A percentile compares a stretch with the other conserved stretches of the same genome.
Evolutionary conservation across 768 basidiomycete genomes (phyloP).

Genomic region (Rhodotorula sphaerocarpa): DNA sequence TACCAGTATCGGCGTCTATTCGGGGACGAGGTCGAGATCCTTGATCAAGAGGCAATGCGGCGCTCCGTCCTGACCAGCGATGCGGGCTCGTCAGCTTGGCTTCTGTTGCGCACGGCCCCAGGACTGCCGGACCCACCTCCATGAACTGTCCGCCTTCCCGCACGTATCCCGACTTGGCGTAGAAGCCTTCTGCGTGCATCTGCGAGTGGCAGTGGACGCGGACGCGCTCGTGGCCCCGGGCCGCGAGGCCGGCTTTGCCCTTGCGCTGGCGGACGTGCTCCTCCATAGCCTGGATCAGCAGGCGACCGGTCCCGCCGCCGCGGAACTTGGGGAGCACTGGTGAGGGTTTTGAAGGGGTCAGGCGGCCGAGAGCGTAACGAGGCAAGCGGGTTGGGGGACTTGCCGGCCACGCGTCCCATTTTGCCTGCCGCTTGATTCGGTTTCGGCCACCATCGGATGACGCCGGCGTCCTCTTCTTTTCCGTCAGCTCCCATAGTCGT

Average conservation of each 20-base stretch:
- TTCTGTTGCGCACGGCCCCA: background rate
- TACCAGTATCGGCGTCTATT: no score
- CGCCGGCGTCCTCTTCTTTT: conserved; percentile 10
- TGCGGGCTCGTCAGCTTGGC: background rate
- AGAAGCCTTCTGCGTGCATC: conserved; percentile 5
- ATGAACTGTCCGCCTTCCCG: conserved; percentile 18
- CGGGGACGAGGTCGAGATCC: background rate
- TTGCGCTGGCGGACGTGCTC: conserved; percentile 4
- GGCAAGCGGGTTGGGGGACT: background rate
- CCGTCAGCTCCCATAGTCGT: background rate
- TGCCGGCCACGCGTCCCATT: conserved; percentile 13
- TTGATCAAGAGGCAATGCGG: background rate
- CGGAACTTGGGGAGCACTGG: conserved; percentile 8
- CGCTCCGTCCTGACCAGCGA: background rate
- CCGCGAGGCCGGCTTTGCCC: conserved; percentile 6
- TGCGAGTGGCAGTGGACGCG: conserved; percentile 4
- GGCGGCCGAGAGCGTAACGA: background rate
- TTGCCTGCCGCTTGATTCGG: conserved; percentile 9
- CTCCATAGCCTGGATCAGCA: conserved; percentile 10
- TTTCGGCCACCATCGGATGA: conserved; percentile 28
- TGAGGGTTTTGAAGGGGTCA: no score
- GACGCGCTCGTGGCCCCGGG: background rate
- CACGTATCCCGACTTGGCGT: conserved; percentile 15
- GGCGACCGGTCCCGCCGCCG: conserved; percentile 9
- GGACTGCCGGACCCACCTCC: conserved; percentile 5